Evolutionary conservation across 2,329 filamentous ascomycete genomes (phyloP).

Genomic region (Diaporthe vexans): DNA sequence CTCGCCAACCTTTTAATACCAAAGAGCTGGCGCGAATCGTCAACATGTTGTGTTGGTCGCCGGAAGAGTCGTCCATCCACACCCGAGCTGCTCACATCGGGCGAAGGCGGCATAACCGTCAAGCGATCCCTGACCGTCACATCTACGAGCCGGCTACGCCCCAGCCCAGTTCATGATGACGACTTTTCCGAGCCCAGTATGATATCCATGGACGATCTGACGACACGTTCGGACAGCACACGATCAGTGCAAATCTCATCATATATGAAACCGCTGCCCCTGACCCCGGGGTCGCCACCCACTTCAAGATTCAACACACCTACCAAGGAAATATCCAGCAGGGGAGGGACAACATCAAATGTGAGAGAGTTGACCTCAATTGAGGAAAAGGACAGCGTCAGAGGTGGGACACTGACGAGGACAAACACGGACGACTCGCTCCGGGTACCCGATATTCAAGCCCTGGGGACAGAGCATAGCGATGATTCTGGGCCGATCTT

Average conservation of each 20-base stretch:
- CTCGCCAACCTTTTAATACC: conserved; percentile 42
- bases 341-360: not conserved
- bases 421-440: conserved; percentile 36
- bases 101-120: conserved; percentile 34
- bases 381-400: conserved; percentile 29
- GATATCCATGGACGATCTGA: conserved; percentile 34
- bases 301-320: conserved; percentile 23
- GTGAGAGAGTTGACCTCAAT: conserved; percentile 20
- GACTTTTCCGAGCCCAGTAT: conserved; percentile 31
- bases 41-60: not conserved
- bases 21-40: conserved; percentile 27
- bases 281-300: conserved; percentile 4
- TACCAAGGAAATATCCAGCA: not conserved
- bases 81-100: not conserved
- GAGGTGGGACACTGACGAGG: conserved; percentile 1
- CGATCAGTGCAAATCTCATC: conserved; percentile 19
- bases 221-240: conserved; percentile 13
- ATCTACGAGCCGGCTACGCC: conserved; percentile 28
- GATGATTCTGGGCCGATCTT: conserved; percentile 41
- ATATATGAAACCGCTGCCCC: conserved; percentile 33
- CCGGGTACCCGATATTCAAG: conserved; percentile 24
- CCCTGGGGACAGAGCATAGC: conserved; percentile 36
- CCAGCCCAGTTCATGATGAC: not conserved
- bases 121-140: conserved; percentile 40
- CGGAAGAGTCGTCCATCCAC: not conserved